Base-by-base conservation (phyloP, 2,329 filamentous ascomycete species). In the Dothidotthia symphoricarpi region DNA sequence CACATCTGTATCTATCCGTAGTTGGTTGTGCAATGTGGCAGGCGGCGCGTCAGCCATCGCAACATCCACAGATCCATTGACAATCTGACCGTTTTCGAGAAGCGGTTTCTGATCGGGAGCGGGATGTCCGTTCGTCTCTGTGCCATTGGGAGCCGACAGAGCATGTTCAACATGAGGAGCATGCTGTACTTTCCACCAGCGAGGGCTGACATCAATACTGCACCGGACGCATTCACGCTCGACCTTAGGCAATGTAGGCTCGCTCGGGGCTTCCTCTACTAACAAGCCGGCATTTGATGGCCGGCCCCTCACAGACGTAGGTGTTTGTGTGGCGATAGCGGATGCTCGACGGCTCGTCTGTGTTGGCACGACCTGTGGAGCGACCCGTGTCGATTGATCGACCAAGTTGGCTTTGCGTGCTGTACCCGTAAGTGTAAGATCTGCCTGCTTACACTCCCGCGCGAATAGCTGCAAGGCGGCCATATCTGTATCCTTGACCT, bases 391-490 rank as follows among this genome's bases (percentile, higher is more conserved):
- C 10, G 79, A 80, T 34, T 79, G 76, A 39, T 80, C 81, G 59
- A 84, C 78, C 28, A 93, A 77, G 42, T 88, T 93, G 15, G 93
- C 91, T 68, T 95, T 96, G 37, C 93, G 85, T 15, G 93, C 88
- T 13, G 91, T 96, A 17, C 93, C 93, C 2, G 90, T 96, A 53
- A 96, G 72, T 3, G 86, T 81, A 27, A 91, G 77, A 62, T 98
- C 93, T 7, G 93, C 91, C 68, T 97, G 91, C 67, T 98, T 98
- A 73, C 88, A 96, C 41, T 84, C 89, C 51, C 85, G 84, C 29
- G 85, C 87, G 63, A 86, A 98, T 16, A 95, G 75, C 64, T 96
- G 89, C 33, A 98, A 71, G 8, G 87, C 88, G 53, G 83, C 94
- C 36, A 82, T 69, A n/a, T 82, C 82, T n/a, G 75, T 74, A 14